phyloP scores from a whole-genome alignment of 2,329 filamentous ascomycete genomes.

The Zalaria obscura region DNA sequence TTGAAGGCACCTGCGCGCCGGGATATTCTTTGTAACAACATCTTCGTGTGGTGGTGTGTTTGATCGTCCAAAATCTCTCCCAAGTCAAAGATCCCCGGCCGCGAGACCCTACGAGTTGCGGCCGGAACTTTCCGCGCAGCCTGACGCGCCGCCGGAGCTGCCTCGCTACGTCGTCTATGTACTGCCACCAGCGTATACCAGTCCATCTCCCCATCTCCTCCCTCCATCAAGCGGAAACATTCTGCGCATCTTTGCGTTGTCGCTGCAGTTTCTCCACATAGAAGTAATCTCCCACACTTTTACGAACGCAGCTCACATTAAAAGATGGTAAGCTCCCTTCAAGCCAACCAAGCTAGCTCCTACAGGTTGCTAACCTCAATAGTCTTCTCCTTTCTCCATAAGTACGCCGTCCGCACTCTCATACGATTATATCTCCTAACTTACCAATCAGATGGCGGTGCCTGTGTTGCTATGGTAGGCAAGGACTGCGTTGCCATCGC shows the following conservation, averaged over 20 bases:
- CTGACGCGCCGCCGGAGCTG: no score
- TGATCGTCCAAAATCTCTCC: not conserved
- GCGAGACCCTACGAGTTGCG: not conserved
- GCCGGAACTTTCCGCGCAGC: no score
- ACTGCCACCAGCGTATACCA: no score
- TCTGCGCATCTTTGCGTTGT: no score
- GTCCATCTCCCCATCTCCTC: no score
- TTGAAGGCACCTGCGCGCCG: constrained; percentile 2
- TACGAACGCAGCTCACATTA: not conserved
- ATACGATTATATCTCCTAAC: constrained; percentile 1
- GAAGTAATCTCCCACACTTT: not conserved
- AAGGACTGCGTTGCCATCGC: constrained; percentile 99
- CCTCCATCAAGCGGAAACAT: no score
- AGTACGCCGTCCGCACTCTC: constrained; percentile 42
- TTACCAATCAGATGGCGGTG: constrained; percentile 56
- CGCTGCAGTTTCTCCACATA: no score
- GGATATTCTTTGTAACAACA: constrained; percentile 3
- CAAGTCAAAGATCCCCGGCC: not conserved
- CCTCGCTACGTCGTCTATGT: no score
- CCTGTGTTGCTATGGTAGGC: constrained; percentile 96
- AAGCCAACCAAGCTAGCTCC: no score
- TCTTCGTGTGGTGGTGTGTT: not conserved
- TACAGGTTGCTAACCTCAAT: constrained; percentile 16
- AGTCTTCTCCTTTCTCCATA: constrained; percentile 92
- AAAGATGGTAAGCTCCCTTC: constrained; percentile 22